Evolutionary conservation across 768 basidiomycete species (phyloP), one percentile per base, ranked within the genome.

Genomic region (Tricholoma matsutake): DNA sequence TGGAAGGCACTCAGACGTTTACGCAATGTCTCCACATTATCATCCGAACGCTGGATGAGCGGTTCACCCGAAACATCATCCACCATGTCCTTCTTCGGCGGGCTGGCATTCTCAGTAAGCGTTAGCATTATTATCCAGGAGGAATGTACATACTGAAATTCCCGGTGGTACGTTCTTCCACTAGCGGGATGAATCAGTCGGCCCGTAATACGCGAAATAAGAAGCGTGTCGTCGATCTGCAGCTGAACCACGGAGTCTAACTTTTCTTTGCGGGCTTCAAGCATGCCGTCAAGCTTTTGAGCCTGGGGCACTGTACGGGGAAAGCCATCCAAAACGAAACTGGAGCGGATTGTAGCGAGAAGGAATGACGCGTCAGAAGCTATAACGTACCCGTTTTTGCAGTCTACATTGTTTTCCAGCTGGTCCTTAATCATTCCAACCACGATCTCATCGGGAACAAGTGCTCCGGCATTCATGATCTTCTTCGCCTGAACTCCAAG

Each of bases 261-360:
- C 70, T 89, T 90, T 78, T 98, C 94, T 67, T 90, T 87, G 69
- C 91, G 88, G 4, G 71, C 75, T 13, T 81, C 72, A 47, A 99
- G 86, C 97, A 99, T 98, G 61, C 81, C 78, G 71, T 96, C 96
- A 58, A 99, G 88, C 76, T 97, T 98, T 76, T 96, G 85, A 2
- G 97, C 97, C 70, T 99, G 97, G 9, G 91, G 88, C 35, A 98
- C 93, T 4, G 96, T 98, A 45, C 97, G 89, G 43, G 97, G 97
- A 86, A 99, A 99, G n/a, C 97, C 97, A 70, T 99, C 97, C 55
- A 99, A 82, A 60, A 99, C 97, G 76, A 99, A 99, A 37, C 96
- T 98, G 66, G 14, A 41, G 8, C n/a, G 49, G 57, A 62, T 59
- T 66, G 71, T 45, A 71, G 65, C 52, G 57, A 57, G 34, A 51